Base-by-base conservation (phyloP, 73 alveolate species). In the Paramecium primaurelia region DNA sequence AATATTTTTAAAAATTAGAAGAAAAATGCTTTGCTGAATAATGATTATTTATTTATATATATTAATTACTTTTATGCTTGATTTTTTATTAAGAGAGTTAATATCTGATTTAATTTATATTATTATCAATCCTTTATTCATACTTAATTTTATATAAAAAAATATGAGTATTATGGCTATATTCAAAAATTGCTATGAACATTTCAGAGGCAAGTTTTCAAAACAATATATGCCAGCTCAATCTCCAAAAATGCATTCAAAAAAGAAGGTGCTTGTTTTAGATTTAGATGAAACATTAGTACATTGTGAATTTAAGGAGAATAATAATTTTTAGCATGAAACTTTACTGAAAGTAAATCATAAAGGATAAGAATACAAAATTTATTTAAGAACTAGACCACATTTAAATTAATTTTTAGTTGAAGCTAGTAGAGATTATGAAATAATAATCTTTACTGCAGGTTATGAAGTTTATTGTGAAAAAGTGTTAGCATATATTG, bases 281-380 rank as follows among this genome's bases (percentile, higher is more conserved):
- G 91, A 80, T 80, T 36, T 80, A 42, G 91, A 80, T 80, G 91
- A 80, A 80, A 80, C 91, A 1, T 47, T 80, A 26, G 91, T 80
- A 22, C 91, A 80, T 80, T 80, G 91, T 26, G 91, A 80, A 16
- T 80, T 80, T 47, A 80, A 49, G 34, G 91, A 80, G 45, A 80
- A 80, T 49, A 22, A 40, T 9, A 80, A 47, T 47, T 80, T 80
- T 42, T 38, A 80, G 28, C 45, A 80, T 47, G 91, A 80, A 47
- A 51, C 91, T 36, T 2, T 18, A 6, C 77, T 80, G 18, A 34
- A 80, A 45, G 91, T 80, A 14, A 80, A 44, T 14, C 91, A 80
- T 44, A 80, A 47, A 80, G 91, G 91, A 40, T n/a, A 44, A 22
- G 44, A 25, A n/a, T 80, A 80, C 26, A 26, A 42, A 49, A 64